Evolutionary conservation across 192 early-diverging fungal genomes (phyloP).

Genomic region (Rhizophagus clarus): DNA sequence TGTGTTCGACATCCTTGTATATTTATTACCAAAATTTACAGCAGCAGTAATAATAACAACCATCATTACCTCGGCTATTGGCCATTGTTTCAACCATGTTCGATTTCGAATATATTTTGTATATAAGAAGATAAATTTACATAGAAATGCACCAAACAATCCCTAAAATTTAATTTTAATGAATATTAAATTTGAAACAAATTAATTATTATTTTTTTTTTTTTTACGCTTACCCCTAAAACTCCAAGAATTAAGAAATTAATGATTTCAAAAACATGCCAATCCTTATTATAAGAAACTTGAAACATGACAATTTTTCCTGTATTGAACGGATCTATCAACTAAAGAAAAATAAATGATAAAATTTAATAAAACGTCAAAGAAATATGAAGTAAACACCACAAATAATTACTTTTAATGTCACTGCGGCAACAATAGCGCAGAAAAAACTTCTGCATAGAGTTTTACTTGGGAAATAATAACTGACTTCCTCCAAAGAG

Average conservation of each 20-base stretch:
- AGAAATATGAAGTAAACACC: neutral
- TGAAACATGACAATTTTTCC: constrained; percentile 98
- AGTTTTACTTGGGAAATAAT: constrained; percentile 91
- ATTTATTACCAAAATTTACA: constrained; percentile 70
- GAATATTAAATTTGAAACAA: neutral
- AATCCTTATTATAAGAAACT: constrained; percentile 86
- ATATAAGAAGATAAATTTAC: constrained; percentile 63
- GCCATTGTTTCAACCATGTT: constrained; percentile 57
- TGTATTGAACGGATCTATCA: constrained; percentile 92
- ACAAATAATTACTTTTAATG: constrained; percentile 62
- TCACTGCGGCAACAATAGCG: constrained; percentile 92
- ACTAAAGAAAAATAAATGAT: constrained; percentile 34
- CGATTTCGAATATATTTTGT: constrained; percentile 71
- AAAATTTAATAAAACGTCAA: neutral
- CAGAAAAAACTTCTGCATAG: constrained; percentile 98
- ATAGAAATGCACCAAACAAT: constrained; percentile 75
- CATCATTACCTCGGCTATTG: constrained; percentile 66
- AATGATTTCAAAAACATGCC: constrained; percentile 91
- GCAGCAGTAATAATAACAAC: constrained; percentile 67
- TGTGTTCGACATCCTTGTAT: constrained; percentile 44
- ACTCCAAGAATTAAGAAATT: constrained; percentile 78
- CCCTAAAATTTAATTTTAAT: constrained; percentile 47
- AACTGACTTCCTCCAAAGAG: constrained; percentile 65
- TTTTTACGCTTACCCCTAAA: constrained; percentile 66
- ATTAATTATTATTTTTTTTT: neutral